A percentile compares a stretch with the other conserved stretches of the same genome.
These are phyloP conservation scores for Fraxinus paxiana DNA, from an alignment of 305 asterid species.

Conservation along the genomic window DNA sequence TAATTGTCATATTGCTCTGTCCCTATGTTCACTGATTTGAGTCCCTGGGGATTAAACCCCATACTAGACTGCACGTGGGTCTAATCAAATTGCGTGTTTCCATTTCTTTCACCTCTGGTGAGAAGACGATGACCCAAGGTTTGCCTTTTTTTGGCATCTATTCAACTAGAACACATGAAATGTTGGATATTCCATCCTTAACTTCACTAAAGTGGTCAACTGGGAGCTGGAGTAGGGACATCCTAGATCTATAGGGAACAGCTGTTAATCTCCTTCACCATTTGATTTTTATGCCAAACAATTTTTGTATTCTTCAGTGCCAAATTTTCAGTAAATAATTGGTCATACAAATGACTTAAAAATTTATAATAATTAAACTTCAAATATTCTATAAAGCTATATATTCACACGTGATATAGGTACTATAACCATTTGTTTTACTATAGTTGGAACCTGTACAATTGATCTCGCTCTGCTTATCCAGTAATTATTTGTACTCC, in stretches of 20 bases:
- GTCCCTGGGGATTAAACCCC: neutral
- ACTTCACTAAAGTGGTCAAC: neutral
- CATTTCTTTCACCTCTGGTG: neutral
- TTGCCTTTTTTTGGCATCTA: neutral
- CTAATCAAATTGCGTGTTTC: neutral
- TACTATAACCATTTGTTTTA: neutral
- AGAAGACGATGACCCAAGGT: neutral
- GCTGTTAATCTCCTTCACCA: neutral
- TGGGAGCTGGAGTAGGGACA: neutral
- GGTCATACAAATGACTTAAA: neutral
- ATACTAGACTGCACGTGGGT: neutral
- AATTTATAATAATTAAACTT: neutral
- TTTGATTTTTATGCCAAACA: neutral
- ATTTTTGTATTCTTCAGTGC: neutral
- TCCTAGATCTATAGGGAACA: neutral
- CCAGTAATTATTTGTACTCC: neutral
- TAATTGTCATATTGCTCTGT: neutral
- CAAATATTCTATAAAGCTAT: neutral
- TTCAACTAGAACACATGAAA: neutral
- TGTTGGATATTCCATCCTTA: neutral
- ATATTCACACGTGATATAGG: neutral
- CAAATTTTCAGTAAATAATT: neutral
- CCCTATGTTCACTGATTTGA: neutral
- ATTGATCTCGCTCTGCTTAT: neutral
- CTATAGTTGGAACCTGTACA: neutral